Conservation (phyloP, 202 grass and related monocot genomes). For the Miscanthus sacchariflorus region DNA sequence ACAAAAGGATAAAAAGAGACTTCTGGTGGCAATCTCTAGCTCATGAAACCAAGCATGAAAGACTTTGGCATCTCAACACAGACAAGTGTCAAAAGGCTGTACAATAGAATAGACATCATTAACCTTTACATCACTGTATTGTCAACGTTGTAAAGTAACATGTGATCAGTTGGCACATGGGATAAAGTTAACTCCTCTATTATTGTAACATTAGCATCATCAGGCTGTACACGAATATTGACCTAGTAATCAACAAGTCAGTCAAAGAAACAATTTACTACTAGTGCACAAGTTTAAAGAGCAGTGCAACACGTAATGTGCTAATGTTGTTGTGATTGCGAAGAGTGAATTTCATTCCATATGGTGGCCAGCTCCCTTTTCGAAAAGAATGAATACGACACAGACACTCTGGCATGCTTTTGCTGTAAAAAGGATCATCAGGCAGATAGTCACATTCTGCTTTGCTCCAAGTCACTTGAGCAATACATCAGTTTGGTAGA, state of each 20-base stretch:
- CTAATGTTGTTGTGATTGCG: neutral
- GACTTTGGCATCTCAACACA: neutral
- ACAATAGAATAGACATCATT: conserved; percentile 37
- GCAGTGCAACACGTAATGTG: neutral
- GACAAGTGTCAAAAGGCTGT: conserved; percentile 35
- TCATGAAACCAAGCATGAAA: neutral
- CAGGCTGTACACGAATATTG: conserved; percentile 15
- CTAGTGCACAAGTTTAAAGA: neutral
- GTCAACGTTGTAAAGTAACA: conserved; percentile 32
- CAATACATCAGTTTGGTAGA: neutral
- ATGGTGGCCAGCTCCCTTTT: neutral
- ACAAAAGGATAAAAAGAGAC: conserved; percentile 1
- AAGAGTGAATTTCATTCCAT: neutral
- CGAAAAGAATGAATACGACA: neutral
- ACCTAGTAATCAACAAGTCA: neutral
- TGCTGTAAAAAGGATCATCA: neutral
- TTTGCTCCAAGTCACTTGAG: neutral
- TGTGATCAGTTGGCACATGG: conserved; percentile 10
- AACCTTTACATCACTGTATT: conserved; percentile 18
- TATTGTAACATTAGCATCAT: conserved; percentile 4
- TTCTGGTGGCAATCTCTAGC: neutral
- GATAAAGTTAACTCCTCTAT: conserved; percentile 1
- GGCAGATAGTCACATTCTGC: neutral
- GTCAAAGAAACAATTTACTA: conserved; percentile 14
- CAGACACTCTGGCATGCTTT: neutral